Base-by-base conservation (phyloP, 1,139 yeast genomes). In the Lodderomyces margitis region DNA sequence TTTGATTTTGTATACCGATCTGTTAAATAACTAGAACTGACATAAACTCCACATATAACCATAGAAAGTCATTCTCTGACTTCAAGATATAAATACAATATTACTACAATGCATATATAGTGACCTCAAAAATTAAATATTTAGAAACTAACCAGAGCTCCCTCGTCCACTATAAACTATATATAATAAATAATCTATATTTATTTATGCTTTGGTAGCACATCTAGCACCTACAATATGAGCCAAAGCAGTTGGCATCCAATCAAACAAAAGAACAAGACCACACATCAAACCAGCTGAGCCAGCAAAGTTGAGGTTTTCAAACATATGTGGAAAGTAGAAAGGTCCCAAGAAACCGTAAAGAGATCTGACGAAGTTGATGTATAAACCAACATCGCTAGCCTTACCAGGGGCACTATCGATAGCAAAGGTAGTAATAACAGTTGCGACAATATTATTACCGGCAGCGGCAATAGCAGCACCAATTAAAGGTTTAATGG, bases 311-410 rank as follows among this genome's bases (percentile, higher is more conserved):
- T 45, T 40, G 37, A 55, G 40, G 36, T 50, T 55, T 14, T 36
- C 47, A 42, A 55, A 54, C 62, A 58, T 58, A 2, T 48, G 40
- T 3, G 62, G 61, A 44, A 57, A 58, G 39, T 58, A 57, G 39
- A 58, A 58, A 8, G 62, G 62, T n/a, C 61, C 60, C 21, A 55
- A 42, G 32, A 58, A 58, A 15, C 56, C 61, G 34, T 45, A 52
- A 5, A 47, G 39, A 23, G 51, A 52, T 41, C 59, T 45, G 15
- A 51, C 49, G 23, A 55, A 31, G 30, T 44, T 51, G 5, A 55
- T 36, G 34, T 45, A 53, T 28, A 54, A 39, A 9, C 58, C 57
- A 27, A 49, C 38, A 34, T 54, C 57, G 12, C 54, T 43, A 9
- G 58, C 55, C 19, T 44, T 35, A 5, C 10, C 21, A 14, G 56